Base-by-base conservation (phyloP, 2,329 filamentous ascomycete genomes). In the Neurospora crassa region DNA sequence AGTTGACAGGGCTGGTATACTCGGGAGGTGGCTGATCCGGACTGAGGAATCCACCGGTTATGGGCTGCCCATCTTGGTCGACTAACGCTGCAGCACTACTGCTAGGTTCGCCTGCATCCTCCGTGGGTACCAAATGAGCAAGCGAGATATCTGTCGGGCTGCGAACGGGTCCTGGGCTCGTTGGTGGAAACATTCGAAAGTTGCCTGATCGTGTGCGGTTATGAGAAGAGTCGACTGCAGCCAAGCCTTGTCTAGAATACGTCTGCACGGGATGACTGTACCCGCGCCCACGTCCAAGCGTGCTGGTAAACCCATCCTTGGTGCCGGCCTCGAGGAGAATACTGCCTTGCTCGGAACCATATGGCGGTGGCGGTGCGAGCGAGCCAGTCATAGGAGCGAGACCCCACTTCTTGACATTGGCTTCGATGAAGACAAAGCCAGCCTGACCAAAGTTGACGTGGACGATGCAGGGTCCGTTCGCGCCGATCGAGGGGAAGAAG, bases 381-480 rank as follows among this genome's bases (percentile, higher is more conserved):
- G 93, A 97, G 72, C 96, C 96, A 1, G 93, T 97, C 87, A 96
- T 96, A 5, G 96, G 96, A 68, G 96, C 96, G 70, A 99, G 84
- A 1, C 96, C 96, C 96, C 96, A 99, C 85, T 98, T 99, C 89
- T 99, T 99, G 73, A 99, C 96, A 78, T 99, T 99, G 73, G 95
- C 96, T 82, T 99, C 96, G 76, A 99, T 98, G 79, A 98, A 99
- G 68, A 99, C 96, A 79, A 98, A 99, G 42, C 96, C 96, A 78
- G 96, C 93, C 80, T 99, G 96, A 8, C 96, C 96, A 80, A 99
- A 96, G 80, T 99, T 99, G 79, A 98, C 96, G 79, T 99, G 95
- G 1, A 99, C 89, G 41, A 91, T 91, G 77, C 93, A 94, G 18
- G 96, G 96, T 0, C 96, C 96, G 78, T 96, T 97, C 71, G 96